These are phyloP conservation scores for Trematosphaeria pertusa DNA, from an alignment of 2,329 filamentous ascomycete genomes.

Conservation along the genomic window DNA sequence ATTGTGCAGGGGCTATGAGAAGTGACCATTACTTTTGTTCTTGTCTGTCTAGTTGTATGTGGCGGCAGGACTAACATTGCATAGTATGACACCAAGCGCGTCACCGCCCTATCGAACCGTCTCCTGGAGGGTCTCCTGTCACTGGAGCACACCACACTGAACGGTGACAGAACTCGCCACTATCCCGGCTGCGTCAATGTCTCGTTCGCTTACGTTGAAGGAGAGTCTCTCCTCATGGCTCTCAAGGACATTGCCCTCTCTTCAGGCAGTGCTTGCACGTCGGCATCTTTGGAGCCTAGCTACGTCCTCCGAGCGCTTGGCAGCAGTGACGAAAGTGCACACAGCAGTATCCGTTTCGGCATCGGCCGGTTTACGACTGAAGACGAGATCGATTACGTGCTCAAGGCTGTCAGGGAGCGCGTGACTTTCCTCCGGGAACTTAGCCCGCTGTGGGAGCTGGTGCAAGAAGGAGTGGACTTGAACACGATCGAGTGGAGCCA, in stretches of 20 bases:
- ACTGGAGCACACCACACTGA: slow-evolving; percentile 91
- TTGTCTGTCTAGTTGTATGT: background rate
- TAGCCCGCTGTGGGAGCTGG: slow-evolving; percentile 95
- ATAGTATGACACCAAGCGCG: slow-evolving; percentile 90
- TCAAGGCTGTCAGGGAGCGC: slow-evolving; percentile 89
- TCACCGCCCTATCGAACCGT: slow-evolving; percentile 82
- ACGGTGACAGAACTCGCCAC: slow-evolving; percentile 81
- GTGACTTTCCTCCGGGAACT: slow-evolving; percentile 93
- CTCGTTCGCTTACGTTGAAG: slow-evolving; percentile 97
- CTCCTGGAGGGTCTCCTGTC: slow-evolving; percentile 81
- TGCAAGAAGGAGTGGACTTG: slow-evolving; percentile 94
- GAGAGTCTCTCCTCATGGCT: slow-evolving; percentile 97
- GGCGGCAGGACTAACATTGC: slow-evolving; percentile 19
- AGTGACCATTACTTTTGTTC: slow-evolving; percentile 1
- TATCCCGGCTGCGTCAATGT: slow-evolving; percentile 98
- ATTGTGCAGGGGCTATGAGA: slow-evolving; percentile 72
- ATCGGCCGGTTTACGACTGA: slow-evolving; percentile 98
- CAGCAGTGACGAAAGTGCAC: slow-evolving; percentile 95
- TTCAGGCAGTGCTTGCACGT: slow-evolving; percentile 96
- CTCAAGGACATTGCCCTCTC: slow-evolving; percentile 97
- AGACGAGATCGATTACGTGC: slow-evolving; percentile 93
- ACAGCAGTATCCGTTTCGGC: slow-evolving; percentile 96
- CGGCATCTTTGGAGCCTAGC: slow-evolving; percentile 92
- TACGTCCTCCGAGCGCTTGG: slow-evolving; percentile 94
- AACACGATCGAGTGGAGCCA: slow-evolving; percentile 99